Evolutionary conservation across 805 yeast genomes (phyloP).

Genomic region (Wickerhamiella kurtzmanii): DNA sequence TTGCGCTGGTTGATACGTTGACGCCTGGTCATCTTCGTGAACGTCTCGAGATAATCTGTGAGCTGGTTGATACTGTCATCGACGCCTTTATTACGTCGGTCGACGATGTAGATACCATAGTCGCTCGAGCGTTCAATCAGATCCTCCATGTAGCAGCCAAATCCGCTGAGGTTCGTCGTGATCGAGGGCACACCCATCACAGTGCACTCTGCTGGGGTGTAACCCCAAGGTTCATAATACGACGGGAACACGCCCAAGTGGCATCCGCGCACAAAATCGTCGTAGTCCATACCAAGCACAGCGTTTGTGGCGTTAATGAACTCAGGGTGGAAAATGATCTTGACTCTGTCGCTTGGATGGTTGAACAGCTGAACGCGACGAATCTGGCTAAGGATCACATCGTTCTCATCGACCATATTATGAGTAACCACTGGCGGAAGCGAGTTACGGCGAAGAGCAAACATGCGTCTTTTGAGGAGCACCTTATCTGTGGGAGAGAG

Average conservation of each 20-base stretch:
- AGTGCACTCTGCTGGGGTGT: slow-evolving; percentile 98
- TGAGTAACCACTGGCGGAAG: slow-evolving; percentile 95
- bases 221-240: slow-evolving; percentile 98
- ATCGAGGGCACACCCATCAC: slow-evolving; percentile 99
- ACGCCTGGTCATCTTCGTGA: slow-evolving; percentile 78
- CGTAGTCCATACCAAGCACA: slow-evolving; percentile 82
- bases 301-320: slow-evolving; percentile 92
- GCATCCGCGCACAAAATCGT: slow-evolving; percentile 95
- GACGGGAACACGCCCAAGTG: slow-evolving; percentile 98
- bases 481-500: slow-evolving; percentile 81
- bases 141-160: slow-evolving; percentile 98
- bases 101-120: slow-evolving; percentile 94
- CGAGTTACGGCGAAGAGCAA: slow-evolving; percentile 78
- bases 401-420: slow-evolving; percentile 90
- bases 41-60: slow-evolving; percentile 78
- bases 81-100: slow-evolving; percentile 79
- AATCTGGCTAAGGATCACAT: slow-evolving; percentile 83
- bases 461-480: slow-evolving; percentile 76
- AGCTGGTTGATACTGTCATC: slow-evolving; percentile 90
- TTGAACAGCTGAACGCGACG: slow-evolving; percentile 86
- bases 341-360: slow-evolving; percentile 78
- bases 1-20: slow-evolving; percentile 96
- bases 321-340: slow-evolving; percentile 95
- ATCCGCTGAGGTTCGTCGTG: slow-evolving; percentile 90
- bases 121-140: slow-evolving; percentile 86